Conservation (phyloP, 2,329 filamentous ascomycete genomes). For the Aspergillus fumigatiaffinis region DNA sequence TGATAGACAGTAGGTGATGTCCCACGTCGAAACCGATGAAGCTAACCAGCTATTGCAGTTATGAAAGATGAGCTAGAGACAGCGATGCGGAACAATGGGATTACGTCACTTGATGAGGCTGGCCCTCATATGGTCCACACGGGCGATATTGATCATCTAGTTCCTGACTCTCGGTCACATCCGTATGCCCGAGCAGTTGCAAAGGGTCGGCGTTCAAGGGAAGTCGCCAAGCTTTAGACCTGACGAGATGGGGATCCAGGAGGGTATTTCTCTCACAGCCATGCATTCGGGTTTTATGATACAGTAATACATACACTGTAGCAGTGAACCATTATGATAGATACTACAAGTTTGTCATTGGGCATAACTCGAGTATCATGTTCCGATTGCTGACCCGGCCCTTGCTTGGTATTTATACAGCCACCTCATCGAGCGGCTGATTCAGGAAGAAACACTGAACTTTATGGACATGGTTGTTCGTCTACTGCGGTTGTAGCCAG, state of each 20-base stretch:
- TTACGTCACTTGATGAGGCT: slow-evolving; percentile 43
- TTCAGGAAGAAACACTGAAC: no score
- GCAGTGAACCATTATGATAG: not conserved
- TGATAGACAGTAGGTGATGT: slow-evolving; percentile 50
- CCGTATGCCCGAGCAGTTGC: slow-evolving; percentile 40
- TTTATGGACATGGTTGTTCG: no score
- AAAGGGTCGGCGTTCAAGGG: slow-evolving; percentile 21
- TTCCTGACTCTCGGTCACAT: slow-evolving; percentile 40
- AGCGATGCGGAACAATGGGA: slow-evolving; percentile 46
- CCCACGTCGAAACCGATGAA: not conserved
- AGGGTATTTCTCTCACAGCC: not conserved
- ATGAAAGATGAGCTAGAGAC: slow-evolving; percentile 48
- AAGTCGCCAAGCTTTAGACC: slow-evolving; percentile 25
- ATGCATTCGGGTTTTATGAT: no score
- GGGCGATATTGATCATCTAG: slow-evolving; percentile 48
- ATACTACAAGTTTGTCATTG: not conserved
- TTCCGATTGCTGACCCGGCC: no score
- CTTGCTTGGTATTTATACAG: no score
- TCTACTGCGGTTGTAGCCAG: no score
- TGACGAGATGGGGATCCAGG: not conserved
- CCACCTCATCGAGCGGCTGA: no score
- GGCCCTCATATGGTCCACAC: slow-evolving; percentile 45
- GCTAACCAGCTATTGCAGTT: slow-evolving; percentile 23
- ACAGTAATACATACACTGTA: not conserved
- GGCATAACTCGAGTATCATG: no score